Base-by-base conservation (phyloP, 1,139 yeast genomes). In the Fermentozyma sake region DNA sequence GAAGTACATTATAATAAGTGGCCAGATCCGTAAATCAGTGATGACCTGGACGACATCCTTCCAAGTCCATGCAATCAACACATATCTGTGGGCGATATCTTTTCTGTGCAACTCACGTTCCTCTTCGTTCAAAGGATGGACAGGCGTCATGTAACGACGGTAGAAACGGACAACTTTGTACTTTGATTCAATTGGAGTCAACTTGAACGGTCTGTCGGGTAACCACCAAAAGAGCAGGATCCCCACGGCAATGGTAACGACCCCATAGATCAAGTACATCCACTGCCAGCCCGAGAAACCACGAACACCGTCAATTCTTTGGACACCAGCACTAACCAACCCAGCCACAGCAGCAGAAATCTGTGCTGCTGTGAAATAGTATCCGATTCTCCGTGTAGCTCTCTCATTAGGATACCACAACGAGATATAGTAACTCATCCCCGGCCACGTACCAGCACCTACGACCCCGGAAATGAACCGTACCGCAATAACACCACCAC, bases 401-500 rank as follows among this genome's bases (percentile, higher is more conserved):
- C 93, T 66, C 27, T 82, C 79, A 30, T 79, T 73, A 1, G 95
- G 95, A 46, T 86, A 86, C 93, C 95, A 86, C 42, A 84, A 62
- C 1, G 89, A 75, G 23, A 86, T 68, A 46, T 84, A 86, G 55
- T 84, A 85, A 14, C 89, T 79, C 79, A 86, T 66, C 7, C 95
- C 96, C 1, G 96, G 96, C 95, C 95, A 86, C 3, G 87, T 78
- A 20, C 96, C 96, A 7, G 95, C 95, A 27, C 87, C 87, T 34
- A 81, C 83, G 34, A 81, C 46, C 25, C 96, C 96, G 14, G 84
- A 72, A 34, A 86, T 68, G 32, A 85, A 76, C 38, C 95, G 68
- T 23, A 77, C 57, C 3, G 89, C 94, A 29, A 78, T 76, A 16
- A 84, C 58, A 2, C 93, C 93, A 4, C 67, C 50, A 8, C 70